Conservation (phyloP, 192 early-diverging fungal genomes). For the Hyaloraphidium curvatum region DNA sequence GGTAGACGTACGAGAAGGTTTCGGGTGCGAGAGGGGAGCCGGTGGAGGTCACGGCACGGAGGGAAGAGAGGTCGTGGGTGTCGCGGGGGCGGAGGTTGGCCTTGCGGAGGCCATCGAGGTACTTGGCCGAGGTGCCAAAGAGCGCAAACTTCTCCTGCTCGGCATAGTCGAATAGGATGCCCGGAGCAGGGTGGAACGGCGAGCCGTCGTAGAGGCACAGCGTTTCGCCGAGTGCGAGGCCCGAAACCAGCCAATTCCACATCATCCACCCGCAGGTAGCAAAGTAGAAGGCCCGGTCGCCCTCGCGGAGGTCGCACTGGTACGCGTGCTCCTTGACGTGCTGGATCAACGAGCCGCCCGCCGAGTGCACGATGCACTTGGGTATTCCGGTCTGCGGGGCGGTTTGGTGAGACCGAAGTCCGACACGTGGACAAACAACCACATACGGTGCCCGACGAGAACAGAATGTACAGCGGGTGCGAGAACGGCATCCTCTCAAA, state of each 20-base stretch:
- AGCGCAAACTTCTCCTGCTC: constrained; percentile 60
- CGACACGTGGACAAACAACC: background rate
- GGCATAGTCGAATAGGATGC: constrained; percentile 54
- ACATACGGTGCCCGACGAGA: constrained; percentile 78
- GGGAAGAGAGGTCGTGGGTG: constrained; percentile 29
- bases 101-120: constrained; percentile 77
- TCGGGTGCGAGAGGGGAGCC: constrained; percentile 86
- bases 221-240: constrained; percentile 36
- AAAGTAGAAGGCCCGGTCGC: constrained; percentile 80
- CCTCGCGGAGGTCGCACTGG: constrained; percentile 48
- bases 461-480: constrained; percentile 82
- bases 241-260: constrained; percentile 74
- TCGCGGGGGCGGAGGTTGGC: constrained; percentile 34
- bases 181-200: constrained; percentile 68
- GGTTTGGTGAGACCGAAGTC: background rate
- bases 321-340: constrained; percentile 86
- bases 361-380: constrained; percentile 90
- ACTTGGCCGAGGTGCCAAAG: constrained; percentile 92
- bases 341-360: constrained; percentile 67
- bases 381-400: constrained; percentile 38
- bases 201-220: constrained; percentile 84
- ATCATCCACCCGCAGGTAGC: constrained; percentile 96
- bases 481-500: constrained; percentile 80
- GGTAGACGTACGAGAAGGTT: constrained; percentile 81
- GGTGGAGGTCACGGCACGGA: constrained; percentile 76